Conservation (phyloP, 2,329 filamentous ascomycete genomes). For the Colletotrichum spinosum region DNA sequence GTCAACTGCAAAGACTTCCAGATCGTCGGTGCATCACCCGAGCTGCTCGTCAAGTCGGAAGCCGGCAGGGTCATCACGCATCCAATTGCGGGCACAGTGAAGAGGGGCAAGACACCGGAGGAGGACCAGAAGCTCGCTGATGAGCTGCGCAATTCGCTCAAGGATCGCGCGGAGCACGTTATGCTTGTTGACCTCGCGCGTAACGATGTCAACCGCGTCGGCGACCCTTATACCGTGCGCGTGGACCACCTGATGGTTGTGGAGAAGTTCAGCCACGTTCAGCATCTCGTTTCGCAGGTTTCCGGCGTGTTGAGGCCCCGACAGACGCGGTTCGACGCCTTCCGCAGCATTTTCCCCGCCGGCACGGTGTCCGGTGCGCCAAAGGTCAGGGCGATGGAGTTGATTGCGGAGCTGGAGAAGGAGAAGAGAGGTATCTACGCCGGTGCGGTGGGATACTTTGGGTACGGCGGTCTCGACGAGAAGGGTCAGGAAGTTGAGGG, state of each 20-base stretch:
- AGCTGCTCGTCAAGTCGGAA: constrained; percentile 93
- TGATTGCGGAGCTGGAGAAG: constrained; percentile 92
- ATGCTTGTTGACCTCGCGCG: constrained; percentile 97
- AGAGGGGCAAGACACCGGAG: constrained; percentile 81
- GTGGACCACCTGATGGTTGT: constrained; percentile 96
- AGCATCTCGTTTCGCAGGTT: constrained; percentile 96
- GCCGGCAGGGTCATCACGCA: constrained; percentile 91
- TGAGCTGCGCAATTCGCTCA: constrained; percentile 82
- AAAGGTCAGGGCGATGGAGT: constrained; percentile 96
- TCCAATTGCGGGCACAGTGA: constrained; percentile 95
- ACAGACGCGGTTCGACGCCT: constrained; percentile 93
- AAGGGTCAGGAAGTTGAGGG: constrained; percentile 77
- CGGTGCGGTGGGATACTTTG: constrained; percentile 96
- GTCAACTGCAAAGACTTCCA: constrained; percentile 92
- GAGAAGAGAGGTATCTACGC: constrained; percentile 98
- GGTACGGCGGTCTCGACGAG: constrained; percentile 78
- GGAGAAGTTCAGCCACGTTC: constrained; percentile 95
- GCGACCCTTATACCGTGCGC: constrained; percentile 87
- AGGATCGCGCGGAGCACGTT: constrained; percentile 94
- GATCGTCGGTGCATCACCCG: constrained; percentile 93
- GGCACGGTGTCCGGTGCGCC: constrained; percentile 96
- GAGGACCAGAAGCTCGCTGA: constrained; percentile 85
- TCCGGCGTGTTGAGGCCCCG: constrained; percentile 86
- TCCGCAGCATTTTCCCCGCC: constrained; percentile 95
- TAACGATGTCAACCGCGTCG: constrained; percentile 97